Evolutionary conservation across 805 yeast species (phyloP).

Genomic region (Candida railenensis): DNA sequence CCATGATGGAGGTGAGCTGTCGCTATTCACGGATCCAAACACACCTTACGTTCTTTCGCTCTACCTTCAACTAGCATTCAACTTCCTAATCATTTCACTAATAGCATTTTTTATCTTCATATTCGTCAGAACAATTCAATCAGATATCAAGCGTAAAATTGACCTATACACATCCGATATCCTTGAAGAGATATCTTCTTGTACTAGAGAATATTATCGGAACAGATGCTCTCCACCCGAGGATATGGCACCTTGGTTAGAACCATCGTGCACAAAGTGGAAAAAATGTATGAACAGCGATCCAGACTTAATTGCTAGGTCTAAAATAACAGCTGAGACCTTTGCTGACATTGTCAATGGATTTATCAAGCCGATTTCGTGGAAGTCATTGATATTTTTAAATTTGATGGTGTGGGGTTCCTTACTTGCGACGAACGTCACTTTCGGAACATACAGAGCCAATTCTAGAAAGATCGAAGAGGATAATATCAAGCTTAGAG

Average conservation of each 20-base stretch:
- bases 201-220: slow-evolving; percentile 65
- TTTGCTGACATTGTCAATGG: slow-evolving; percentile 81
- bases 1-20: slow-evolving; percentile 1
- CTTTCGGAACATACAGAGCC: slow-evolving; percentile 38
- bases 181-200: slow-evolving; percentile 60
- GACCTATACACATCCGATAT: slow-evolving; percentile 61
- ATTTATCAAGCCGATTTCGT: slow-evolving; percentile 66
- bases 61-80: slow-evolving; percentile 64
- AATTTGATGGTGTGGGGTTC: slow-evolving; percentile 49
- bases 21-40: slow-evolving; percentile 37
- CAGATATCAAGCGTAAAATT: slow-evolving; percentile 71
- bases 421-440: slow-evolving; percentile 49
- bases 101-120: slow-evolving; percentile 51
- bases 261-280: slow-evolving; percentile 69
- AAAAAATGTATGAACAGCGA: slow-evolving; percentile 80
- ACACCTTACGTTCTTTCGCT: slow-evolving; percentile 58
- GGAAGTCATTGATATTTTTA: slow-evolving; percentile 61
- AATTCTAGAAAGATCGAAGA: background rate
- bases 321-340: slow-evolving; percentile 75
- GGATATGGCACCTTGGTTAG: slow-evolving; percentile 71
- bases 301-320: slow-evolving; percentile 64
- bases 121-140: slow-evolving; percentile 55
- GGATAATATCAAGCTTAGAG: background rate
- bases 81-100: slow-evolving; percentile 49
- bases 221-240: slow-evolving; percentile 67